phyloP scores from a whole-genome alignment of 2,329 filamentous ascomycete species.

The Rutstroemia sp. region DNA sequence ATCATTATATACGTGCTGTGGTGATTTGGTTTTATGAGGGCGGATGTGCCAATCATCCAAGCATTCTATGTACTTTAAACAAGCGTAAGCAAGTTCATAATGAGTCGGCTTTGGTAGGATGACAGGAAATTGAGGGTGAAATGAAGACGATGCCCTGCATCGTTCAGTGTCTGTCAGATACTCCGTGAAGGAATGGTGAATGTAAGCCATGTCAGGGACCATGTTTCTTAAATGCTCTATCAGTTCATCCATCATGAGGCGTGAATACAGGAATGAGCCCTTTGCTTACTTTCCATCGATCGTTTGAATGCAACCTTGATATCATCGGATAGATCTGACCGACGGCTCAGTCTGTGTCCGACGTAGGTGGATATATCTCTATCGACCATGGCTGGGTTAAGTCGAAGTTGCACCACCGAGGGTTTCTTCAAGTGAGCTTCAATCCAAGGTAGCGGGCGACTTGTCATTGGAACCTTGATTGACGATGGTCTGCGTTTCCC shows the following conservation, averaged over 20 bases:
- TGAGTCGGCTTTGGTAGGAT: too few species aligned
- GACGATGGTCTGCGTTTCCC: constrained; percentile 25
- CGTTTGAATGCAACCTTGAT: background rate
- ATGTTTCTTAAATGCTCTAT: background rate
- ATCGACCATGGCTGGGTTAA: constrained; percentile 33
- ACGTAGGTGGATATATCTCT: constrained; percentile 24
- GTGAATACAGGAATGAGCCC: constrained; percentile 4
- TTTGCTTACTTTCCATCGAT: background rate
- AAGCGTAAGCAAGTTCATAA: too few species aligned
- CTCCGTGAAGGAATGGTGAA: constrained; percentile 41
- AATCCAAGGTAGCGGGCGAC: constrained; percentile 31
- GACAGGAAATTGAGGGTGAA: background rate
- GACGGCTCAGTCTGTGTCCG: background rate
- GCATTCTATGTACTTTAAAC: too few species aligned
- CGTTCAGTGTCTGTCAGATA: constrained; percentile 30
- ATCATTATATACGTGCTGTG: too few species aligned
- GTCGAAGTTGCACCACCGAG: constrained; percentile 28
- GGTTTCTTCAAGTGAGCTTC: constrained; percentile 28
- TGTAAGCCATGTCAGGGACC: background rate
- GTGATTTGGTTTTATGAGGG: too few species aligned
- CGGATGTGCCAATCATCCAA: too few species aligned
- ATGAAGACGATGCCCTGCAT: background rate
- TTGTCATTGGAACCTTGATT: constrained; percentile 38
- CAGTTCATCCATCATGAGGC: background rate
- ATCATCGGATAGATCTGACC: too few species aligned